These are phyloP conservation scores for Gryganskiella cystojenkinii DNA, from an alignment of 192 early-diverging fungal genomes.

Conservation along the genomic window DNA sequence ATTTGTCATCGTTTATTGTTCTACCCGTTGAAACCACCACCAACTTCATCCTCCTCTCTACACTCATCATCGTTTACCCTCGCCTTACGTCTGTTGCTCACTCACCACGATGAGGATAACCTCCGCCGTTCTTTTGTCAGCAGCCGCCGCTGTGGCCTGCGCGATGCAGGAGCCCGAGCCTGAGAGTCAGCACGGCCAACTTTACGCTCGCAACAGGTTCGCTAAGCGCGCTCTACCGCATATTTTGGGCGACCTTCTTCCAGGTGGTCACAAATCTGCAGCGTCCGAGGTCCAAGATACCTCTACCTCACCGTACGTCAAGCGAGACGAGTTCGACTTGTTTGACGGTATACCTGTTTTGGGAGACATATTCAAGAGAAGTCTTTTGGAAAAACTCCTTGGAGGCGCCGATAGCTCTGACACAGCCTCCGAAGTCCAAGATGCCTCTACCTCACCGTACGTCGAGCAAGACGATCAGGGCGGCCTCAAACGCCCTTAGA, in stretches of 20 bases:
- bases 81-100: background rate
- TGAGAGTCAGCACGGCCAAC: background rate
- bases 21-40: background rate
- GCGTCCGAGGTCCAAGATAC: background rate
- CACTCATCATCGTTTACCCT: background rate
- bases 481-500: too few species aligned
- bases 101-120: constrained; percentile 4
- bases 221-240: background rate
- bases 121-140: constrained; percentile 3
- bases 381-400: too few species aligned
- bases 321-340: too few species aligned
- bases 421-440: too few species aligned
- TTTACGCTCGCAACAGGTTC: background rate
- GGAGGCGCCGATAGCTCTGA: too few species aligned
- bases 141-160: constrained; percentile 1
- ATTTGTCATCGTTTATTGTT: background rate
- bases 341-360: too few species aligned
- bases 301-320: too few species aligned
- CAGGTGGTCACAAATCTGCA: background rate
- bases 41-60: background rate
- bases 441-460: too few species aligned
- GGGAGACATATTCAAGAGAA: too few species aligned
- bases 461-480: too few species aligned
- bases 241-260: background rate
- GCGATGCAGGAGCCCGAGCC: constrained; percentile 1